phyloP scores from a whole-genome alignment of 495 filamentous ascomycete species.

The Stereocaulon alpinum region DNA sequence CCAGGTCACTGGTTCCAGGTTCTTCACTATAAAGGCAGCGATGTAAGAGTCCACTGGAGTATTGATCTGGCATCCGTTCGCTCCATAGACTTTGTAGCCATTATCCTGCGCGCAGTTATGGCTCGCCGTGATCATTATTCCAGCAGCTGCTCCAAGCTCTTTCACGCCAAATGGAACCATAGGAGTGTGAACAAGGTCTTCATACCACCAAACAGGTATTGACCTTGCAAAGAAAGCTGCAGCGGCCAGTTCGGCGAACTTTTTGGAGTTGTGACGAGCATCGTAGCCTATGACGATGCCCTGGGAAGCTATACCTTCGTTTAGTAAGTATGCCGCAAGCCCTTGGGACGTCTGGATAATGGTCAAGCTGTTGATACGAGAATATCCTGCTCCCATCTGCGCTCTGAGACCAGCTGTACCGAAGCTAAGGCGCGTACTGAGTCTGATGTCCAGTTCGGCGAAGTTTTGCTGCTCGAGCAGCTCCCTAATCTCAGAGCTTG shows the following conservation, averaged over 20 bases:
- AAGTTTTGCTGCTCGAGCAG: conserved; percentile 40
- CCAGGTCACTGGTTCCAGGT: conserved; percentile 46
- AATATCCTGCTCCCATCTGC: conserved; percentile 60
- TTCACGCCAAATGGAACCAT: conserved; percentile 58
- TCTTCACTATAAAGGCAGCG: conserved; percentile 46
- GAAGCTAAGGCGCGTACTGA: conserved; percentile 52
- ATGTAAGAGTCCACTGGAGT: conserved; percentile 45
- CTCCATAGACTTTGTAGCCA: conserved; percentile 54
- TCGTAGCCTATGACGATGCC: conserved; percentile 60
- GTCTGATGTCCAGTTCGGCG: conserved; percentile 45
- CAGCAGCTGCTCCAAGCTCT: conserved; percentile 47
- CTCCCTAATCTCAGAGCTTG: conserved; percentile 48
- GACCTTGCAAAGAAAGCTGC: conserved; percentile 52
- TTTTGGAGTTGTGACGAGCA: conserved; percentile 55
- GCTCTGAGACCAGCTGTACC: conserved; percentile 62
- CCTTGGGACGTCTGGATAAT: conserved; percentile 68
- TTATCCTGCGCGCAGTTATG: conserved; percentile 65
- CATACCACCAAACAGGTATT: conserved; percentile 53
- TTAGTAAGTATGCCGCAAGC: conserved; percentile 50
- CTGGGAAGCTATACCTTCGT: conserved; percentile 29
- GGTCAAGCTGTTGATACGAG: conserved; percentile 58
- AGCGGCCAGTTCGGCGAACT: conserved; percentile 53
- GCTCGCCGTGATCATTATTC: conserved; percentile 64
- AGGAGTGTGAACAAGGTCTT: conserved; percentile 48
- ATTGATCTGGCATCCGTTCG: conserved; percentile 49